A percentile compares a stretch with the other conserved stretches of the same genome.
These are phyloP conservation scores for Alternaria gansuensis DNA, from an alignment of 2,329 filamentous ascomycete species.

Conservation along the genomic window DNA sequence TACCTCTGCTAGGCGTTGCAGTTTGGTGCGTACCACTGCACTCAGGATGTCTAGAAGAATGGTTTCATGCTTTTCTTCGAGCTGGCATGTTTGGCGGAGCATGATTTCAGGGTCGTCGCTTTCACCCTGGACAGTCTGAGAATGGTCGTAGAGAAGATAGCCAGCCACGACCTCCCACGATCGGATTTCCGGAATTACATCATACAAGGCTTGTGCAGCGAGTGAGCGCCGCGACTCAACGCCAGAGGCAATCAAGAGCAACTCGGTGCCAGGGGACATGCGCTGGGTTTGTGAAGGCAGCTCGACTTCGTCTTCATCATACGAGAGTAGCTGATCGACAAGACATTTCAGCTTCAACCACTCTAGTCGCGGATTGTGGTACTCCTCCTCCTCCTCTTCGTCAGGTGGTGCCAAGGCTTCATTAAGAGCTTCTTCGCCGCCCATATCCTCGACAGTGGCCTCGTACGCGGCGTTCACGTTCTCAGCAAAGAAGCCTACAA, in stretches of 20 bases:
- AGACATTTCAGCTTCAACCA: conserved; percentile 95
- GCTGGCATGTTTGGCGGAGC: conserved; percentile 76
- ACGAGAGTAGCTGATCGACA: conserved; percentile 81
- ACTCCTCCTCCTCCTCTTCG: conserved; percentile 76
- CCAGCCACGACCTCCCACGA: conserved; percentile 90
- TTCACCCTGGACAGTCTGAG: conserved; percentile 62
- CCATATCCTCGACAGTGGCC: conserved; percentile 81
- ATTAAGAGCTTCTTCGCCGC: conserved; percentile 77
- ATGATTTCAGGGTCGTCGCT: conserved; percentile 68
- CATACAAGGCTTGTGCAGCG: conserved; percentile 85
- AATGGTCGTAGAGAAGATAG: conserved; percentile 93
- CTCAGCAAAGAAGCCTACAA: conserved; percentile 88
- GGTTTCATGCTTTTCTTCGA: conserved; percentile 78
- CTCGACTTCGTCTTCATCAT: conserved; percentile 74
- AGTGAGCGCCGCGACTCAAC: conserved; percentile 84
- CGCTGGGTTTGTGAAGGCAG: conserved; percentile 61
- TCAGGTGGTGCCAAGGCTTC: conserved; percentile 76
- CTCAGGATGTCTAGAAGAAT: conserved; percentile 88
- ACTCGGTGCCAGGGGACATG: conserved; percentile 53
- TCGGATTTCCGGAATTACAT: conserved; percentile 79
- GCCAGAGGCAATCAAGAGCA: conserved; percentile 66
- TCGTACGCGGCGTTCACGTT: conserved; percentile 85
- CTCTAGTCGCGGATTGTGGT: conserved; percentile 75
- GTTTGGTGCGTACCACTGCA: conserved; percentile 77
- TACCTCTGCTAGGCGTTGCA: conserved; percentile 72